Evolutionary conservation across 495 filamentous ascomycete species (phyloP), one percentile per base, ranked within the genome.

Genomic region (Tuber borchii): DNA sequence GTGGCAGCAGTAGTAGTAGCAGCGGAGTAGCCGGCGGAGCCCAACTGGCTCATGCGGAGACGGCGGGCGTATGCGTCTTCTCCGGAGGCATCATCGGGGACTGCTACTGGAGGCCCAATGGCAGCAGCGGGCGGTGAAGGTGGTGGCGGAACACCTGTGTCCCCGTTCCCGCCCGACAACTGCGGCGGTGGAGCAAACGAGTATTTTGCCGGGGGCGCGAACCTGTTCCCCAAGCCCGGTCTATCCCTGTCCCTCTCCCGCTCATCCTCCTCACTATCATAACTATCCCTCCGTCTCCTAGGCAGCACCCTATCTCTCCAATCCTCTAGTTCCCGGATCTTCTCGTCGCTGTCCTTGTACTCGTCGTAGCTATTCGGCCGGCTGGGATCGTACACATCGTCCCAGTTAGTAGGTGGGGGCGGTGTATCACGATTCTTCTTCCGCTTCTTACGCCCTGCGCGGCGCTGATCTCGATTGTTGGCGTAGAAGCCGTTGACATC

Each of bases 301-400:
- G 91, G 90, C 83, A 96, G 96, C 37, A 97, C 86, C 40, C 90
- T 85, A 39, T 91, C 91, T 80, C 96, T 96, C 95, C 95, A 98
- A 74, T 97, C 94, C 51, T 89, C 87, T 31, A 94, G 88, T 83
- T 95, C 93, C 0, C 86, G 83, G 65, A 94, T 88, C 78, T 91
- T 91, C 83, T 97, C 95, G 44, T 97, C 94, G 77, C 93, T 95
- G 51, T 90, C 86, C 70, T 92, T 89, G 82, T 97, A 97, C 83
- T 97, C 92, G 70, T 93, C 90, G 75, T 95, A 94, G 74, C 89
- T 93, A 61, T 93, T 97, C 1, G 95, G 95, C 34, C 91, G 85
- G 3, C 91, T 87, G 0, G 93, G 92, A 80, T 97, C 95, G 80
- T 97, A 98, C 69, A 94, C 90, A 82, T 97, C 94, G 82, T 97